Evolutionary conservation across 345 rosid genomes (phyloP).

Genomic region (Clausena lansium): DNA sequence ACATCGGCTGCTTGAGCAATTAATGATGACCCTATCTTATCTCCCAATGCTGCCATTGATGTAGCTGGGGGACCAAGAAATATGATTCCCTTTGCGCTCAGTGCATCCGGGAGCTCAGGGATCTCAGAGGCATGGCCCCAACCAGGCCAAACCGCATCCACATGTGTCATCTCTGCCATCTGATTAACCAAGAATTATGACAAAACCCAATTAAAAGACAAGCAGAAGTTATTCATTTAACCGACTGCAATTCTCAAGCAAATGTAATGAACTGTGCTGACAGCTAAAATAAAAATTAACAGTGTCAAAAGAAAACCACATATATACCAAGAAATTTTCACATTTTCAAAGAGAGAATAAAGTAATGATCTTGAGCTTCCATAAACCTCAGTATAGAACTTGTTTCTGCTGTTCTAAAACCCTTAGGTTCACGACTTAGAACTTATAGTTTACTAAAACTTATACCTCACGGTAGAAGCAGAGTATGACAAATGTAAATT

Average conservation of each 20-base stretch:
- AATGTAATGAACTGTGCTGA: neutral
- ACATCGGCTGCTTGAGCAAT: constrained; percentile 99
- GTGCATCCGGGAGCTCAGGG: constrained; percentile 94
- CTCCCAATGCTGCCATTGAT: constrained; percentile 97
- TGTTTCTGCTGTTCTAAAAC: neutral
- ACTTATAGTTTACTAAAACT: neutral
- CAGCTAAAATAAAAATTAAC: neutral
- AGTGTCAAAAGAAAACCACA: neutral
- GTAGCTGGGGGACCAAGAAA: constrained; percentile 94
- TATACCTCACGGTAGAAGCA: neutral
- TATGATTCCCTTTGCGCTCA: constrained; percentile 73
- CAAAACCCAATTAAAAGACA: neutral
- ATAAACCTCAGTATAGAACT: neutral
- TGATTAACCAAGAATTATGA: constrained; percentile 30
- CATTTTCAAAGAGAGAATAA: neutral
- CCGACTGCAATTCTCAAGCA: neutral
- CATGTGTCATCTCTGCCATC: constrained; percentile 98
- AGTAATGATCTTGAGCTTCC: neutral
- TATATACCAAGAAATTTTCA: neutral
- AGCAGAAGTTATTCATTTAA: neutral
- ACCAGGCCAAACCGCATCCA: constrained; percentile 99
- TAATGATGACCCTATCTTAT: constrained; percentile 97
- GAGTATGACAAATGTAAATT: neutral
- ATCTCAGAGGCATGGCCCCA: constrained; percentile 99
- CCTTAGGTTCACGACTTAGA: neutral